phyloP scores from a whole-genome alignment of 2,329 filamentous ascomycete genomes.

The Alternaria brassicicola region DNA sequence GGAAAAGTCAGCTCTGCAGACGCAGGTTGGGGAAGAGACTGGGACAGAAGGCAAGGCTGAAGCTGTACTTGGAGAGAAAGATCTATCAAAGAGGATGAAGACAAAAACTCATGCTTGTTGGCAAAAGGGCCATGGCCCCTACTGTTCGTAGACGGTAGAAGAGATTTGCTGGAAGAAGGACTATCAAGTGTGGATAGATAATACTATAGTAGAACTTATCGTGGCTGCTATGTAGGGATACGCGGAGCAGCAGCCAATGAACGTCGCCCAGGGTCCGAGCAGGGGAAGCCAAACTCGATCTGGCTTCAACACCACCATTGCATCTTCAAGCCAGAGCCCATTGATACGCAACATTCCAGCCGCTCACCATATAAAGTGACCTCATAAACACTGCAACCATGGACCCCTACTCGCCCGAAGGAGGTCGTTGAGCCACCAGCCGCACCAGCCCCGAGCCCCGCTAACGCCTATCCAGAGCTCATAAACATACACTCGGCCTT shows the following conservation, averaged over 20 bases:
- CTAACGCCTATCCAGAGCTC: slow-evolving; percentile 58
- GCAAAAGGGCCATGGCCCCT: slow-evolving; percentile 36
- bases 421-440: slow-evolving; percentile 53
- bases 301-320: slow-evolving; percentile 37
- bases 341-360: slow-evolving; percentile 6
- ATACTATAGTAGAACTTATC: too few species aligned
- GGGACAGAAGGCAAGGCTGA: slow-evolving; percentile 47
- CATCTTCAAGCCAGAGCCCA: slow-evolving; percentile 11
- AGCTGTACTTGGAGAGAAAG: slow-evolving; percentile 33
- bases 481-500: slow-evolving; percentile 71
- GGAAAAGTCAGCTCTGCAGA: slow-evolving; percentile 51
- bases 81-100: slow-evolving; percentile 27
- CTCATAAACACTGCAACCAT: slow-evolving; percentile 22
- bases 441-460: neutral
- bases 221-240: neutral
- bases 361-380: neutral
- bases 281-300: slow-evolving; percentile 42
- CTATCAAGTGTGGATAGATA: neutral
- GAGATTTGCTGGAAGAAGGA: neutral
- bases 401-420: slow-evolving; percentile 69
- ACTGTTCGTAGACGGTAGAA: slow-evolving; percentile 30
- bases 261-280: slow-evolving; percentile 26
- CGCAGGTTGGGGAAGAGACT: slow-evolving; percentile 49
- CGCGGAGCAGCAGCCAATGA: slow-evolving; percentile 28
- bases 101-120: slow-evolving; percentile 29